Conservation (phyloP, 192 early-diverging fungal genomes). For the Coemansia sp. region DNA sequence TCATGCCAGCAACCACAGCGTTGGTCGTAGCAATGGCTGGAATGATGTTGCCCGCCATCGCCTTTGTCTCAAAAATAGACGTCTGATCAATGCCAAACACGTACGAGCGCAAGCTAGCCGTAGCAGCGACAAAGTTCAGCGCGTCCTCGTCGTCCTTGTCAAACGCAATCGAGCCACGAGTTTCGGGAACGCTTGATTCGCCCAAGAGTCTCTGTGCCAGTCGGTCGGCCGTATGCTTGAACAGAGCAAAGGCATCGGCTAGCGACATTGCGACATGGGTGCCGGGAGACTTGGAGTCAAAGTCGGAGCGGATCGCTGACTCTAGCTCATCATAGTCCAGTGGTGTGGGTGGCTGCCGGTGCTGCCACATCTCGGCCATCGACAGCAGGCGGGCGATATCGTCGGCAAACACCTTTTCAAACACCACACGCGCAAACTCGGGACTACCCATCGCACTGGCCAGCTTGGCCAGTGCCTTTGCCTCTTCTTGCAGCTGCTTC, state of each 20-base stretch:
- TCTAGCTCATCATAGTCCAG: constrained; percentile 62
- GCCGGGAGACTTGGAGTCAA: constrained; percentile 47
- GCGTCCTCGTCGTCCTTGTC: constrained; percentile 96
- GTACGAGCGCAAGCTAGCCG: constrained; percentile 83
- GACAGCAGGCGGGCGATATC: constrained; percentile 81
- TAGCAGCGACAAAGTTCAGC: constrained; percentile 94
- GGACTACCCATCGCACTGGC: constrained; percentile 61
- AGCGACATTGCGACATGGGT: constrained; percentile 77
- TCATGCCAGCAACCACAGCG: constrained; percentile 93
- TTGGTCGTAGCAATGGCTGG: constrained; percentile 99
- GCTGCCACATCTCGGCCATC: constrained; percentile 93
- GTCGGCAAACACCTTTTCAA: constrained; percentile 78
- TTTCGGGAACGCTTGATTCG: background rate
- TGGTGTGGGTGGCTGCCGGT: constrained; percentile 68
- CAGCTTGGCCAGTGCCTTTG: constrained; percentile 70
- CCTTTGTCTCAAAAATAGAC: constrained; percentile 90
- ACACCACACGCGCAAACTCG: constrained; percentile 67
- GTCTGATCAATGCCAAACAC: constrained; percentile 82
- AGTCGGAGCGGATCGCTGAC: background rate
- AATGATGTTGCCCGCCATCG: constrained; percentile 99
- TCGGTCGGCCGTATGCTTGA: constrained; percentile 58
- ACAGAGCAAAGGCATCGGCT: constrained; percentile 72
- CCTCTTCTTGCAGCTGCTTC: constrained; percentile 71
- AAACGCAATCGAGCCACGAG: constrained; percentile 60
- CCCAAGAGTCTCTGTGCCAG: constrained; percentile 18